phyloP scores from a whole-genome alignment of 2,329 filamentous ascomycete species.

The Botrytis fabae region DNA sequence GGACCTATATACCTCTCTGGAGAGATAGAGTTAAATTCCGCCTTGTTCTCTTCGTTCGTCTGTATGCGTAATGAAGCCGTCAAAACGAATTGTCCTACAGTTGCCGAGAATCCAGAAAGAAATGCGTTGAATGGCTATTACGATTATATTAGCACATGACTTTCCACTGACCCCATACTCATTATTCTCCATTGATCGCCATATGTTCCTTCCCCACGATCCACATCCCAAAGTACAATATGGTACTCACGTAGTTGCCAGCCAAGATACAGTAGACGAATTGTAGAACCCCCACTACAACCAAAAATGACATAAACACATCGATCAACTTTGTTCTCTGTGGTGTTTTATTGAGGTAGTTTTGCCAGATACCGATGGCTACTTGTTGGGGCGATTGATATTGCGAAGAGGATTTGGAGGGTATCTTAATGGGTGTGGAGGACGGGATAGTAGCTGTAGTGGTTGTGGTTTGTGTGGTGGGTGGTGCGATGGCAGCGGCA shows the following conservation, averaged over 20 bases:
- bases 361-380: conserved; percentile 67
- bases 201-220: conserved; percentile 21
- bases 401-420: conserved; percentile 33
- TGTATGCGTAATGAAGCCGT: conserved; percentile 87
- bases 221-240: background rate
- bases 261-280: conserved; percentile 90
- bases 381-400: conserved; percentile 52
- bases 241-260: conserved; percentile 82
- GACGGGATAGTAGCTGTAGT: conserved; percentile 33
- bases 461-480: conserved; percentile 23
- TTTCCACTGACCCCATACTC: background rate
- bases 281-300: conserved; percentile 83
- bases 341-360: conserved; percentile 79
- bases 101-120: conserved; percentile 89
- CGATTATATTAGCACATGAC: conserved; percentile 5
- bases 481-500: conserved; percentile 30
- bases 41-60: conserved; percentile 79
- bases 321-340: conserved; percentile 93
- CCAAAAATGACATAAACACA: conserved; percentile 83
- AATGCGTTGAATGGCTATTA: conserved; percentile 95
- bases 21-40: conserved; percentile 73
- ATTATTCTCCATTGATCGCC: background rate
- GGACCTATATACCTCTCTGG: conserved; percentile 66
- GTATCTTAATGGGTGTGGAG: conserved; percentile 35
- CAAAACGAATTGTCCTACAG: conserved; percentile 95